Conservation (phyloP, 2,329 filamentous ascomycete genomes). For the Neonectria ditissima region DNA sequence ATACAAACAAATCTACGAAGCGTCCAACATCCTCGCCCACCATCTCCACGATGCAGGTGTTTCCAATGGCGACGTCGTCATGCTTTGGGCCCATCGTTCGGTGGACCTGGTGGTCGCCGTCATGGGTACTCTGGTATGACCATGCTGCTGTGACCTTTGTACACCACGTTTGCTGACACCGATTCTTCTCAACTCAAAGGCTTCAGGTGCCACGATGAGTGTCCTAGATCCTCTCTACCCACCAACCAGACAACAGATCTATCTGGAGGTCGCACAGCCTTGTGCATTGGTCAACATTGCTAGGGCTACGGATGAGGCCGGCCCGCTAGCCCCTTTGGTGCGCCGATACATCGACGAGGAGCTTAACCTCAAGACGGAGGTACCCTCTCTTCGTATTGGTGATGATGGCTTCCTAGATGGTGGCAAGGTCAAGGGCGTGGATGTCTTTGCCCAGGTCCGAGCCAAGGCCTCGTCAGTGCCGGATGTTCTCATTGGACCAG, state of each 20-base stretch:
- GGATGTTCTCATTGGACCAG: constrained; percentile 84
- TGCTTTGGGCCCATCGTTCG: constrained; percentile 86
- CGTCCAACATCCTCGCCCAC: constrained; percentile 82
- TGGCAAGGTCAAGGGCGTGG: constrained; percentile 72
- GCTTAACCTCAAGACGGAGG: constrained; percentile 76
- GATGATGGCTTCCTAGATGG: constrained; percentile 80
- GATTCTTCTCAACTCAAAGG: constrained; percentile 39
- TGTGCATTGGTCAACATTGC: constrained; percentile 70
- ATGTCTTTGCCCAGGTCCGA: constrained; percentile 70
- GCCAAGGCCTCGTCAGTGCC: constrained; percentile 68
- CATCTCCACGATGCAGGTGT: constrained; percentile 80
- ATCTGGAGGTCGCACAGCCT: constrained; percentile 75
- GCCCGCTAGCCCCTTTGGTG: constrained; percentile 57
- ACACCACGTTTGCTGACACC: background rate
- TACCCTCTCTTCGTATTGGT: constrained; percentile 78
- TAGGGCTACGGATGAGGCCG: constrained; percentile 75
- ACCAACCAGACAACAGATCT: constrained; percentile 60
- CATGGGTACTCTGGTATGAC: constrained; percentile 74
- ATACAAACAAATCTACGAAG: constrained; percentile 85
- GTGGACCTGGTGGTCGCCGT: constrained; percentile 76
- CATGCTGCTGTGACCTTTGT: background rate
- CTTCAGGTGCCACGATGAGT: constrained; percentile 58
- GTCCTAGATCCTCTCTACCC: constrained; percentile 45
- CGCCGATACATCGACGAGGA: constrained; percentile 84
- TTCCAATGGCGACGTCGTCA: constrained; percentile 86